These are phyloP conservation scores for Plasmopara halstedii DNA, from an alignment of 352 stramenopile genomes.

Conservation along the genomic window DNA sequence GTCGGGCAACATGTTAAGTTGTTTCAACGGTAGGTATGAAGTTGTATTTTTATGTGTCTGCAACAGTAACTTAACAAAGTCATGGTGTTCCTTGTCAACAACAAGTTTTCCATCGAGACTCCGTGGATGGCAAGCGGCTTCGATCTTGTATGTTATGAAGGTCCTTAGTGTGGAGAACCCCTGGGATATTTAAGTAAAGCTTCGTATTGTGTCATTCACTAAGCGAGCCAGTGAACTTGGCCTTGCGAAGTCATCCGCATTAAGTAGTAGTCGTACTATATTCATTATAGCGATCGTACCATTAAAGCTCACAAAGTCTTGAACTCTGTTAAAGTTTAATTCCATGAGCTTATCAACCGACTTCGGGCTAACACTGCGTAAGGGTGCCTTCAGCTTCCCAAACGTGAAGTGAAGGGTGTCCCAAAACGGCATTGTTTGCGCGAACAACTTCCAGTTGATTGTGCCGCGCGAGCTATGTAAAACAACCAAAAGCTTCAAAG, in stretches of 20 bases:
- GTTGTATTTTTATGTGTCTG: not conserved
- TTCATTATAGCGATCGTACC: not conserved
- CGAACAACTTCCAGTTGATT: too few species aligned
- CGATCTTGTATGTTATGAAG: not conserved
- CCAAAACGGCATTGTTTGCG: too few species aligned
- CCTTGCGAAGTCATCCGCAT: not conserved
- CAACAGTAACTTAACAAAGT: conserved; percentile 3
- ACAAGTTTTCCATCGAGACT: not conserved
- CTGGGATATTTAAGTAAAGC: not conserved
- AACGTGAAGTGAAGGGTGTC: too few species aligned
- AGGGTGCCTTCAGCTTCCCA: too few species aligned
- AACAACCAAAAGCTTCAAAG: too few species aligned
- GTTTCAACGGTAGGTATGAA: not conserved
- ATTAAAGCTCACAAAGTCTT: conserved; percentile 3
- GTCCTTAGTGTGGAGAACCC: not conserved
- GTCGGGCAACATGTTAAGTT: not conserved
- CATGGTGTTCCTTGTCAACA: not conserved
- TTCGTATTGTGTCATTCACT: not conserved
- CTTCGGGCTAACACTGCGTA: too few species aligned
- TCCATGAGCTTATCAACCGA: too few species aligned
- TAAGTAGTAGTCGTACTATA: not conserved
- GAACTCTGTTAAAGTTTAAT: not conserved
- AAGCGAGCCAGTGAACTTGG: not conserved
- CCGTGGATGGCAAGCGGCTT: conserved; percentile 4
- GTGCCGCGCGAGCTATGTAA: too few species aligned